Evolutionary conservation across 2,329 filamentous ascomycete species (phyloP).

Genomic region (Aspergillus sp.): DNA sequence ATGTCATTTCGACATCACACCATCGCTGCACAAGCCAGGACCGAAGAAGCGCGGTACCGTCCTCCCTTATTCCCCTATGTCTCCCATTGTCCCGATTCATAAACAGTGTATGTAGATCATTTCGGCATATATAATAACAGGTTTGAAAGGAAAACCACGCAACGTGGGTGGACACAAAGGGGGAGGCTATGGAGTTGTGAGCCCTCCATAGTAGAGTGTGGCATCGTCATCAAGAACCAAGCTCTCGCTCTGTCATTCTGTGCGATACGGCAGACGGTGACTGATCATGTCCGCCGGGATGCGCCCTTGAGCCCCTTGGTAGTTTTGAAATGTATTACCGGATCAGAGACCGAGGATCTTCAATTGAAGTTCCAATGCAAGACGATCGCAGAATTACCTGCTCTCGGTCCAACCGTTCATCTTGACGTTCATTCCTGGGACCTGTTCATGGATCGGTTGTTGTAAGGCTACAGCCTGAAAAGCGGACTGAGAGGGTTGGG

Average conservation of each 20-base stretch:
- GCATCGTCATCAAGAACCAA: not conserved
- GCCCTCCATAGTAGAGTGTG: not conserved
- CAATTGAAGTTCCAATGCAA: not conserved
- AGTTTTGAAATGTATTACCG: not conserved
- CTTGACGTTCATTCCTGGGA: slow-evolving; percentile 36
- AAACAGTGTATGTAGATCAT: slow-evolving; percentile 28
- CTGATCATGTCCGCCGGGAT: not conserved
- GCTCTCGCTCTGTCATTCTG: not conserved
- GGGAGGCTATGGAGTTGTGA: not conserved
- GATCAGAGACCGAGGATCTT: not conserved
- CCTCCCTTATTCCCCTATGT: slow-evolving; percentile 3
- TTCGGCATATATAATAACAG: slow-evolving; percentile 25
- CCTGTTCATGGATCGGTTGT: slow-evolving; percentile 35
- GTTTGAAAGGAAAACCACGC: slow-evolving; percentile 16
- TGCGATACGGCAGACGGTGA: not conserved
- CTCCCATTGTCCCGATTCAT: slow-evolving; percentile 8
- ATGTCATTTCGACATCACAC: no score
- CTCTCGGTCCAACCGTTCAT: slow-evolving; percentile 40
- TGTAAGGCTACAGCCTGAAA: slow-evolving; percentile 39
- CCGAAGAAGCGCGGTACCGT: slow-evolving; percentile 6
- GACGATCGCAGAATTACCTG: slow-evolving; percentile 21
- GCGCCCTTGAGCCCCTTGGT: not conserved
- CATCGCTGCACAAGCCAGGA: not conserved
- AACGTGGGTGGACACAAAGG: slow-evolving; percentile 3
- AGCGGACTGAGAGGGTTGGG: slow-evolving; percentile 40